These are phyloP conservation scores for Paspalum vaginatum DNA, from an alignment of 176 grass and related monocot species.

Conservation along the genomic window DNA sequence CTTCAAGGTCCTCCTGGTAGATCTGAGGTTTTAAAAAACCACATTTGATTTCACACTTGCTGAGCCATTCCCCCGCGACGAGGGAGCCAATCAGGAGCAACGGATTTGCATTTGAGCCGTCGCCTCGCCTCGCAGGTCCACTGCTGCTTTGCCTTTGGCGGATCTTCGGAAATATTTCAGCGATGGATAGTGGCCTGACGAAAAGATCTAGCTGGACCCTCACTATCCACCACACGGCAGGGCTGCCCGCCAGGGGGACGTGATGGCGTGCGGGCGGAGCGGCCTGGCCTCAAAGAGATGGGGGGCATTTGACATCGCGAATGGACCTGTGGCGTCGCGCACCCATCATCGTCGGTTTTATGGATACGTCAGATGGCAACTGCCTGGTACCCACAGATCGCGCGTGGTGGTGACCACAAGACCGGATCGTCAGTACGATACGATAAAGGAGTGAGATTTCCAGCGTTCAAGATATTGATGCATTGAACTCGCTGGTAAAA, in stretches of 20 bases:
- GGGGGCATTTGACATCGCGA: not conserved
- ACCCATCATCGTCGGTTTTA: not conserved
- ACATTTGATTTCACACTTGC: not conserved
- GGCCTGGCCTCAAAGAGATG: not conserved
- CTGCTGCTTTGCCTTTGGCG: not conserved
- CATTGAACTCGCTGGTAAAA: too few relatives aligned
- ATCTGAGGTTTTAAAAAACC: not conserved
- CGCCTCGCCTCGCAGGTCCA: slow-evolving; percentile 13
- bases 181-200: slow-evolving; percentile 32
- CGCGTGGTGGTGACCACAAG: not conserved
- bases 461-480: not conserved
- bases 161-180: slow-evolving; percentile 18
- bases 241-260: not conserved
- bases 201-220: slow-evolving; percentile 1
- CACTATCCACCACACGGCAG: not conserved
- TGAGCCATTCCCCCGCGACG: not conserved
- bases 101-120: not conserved
- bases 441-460: not conserved
- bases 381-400: not conserved
- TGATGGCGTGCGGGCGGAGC: not conserved
- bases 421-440: not conserved
- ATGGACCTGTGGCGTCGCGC: not conserved
- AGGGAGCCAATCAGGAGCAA: not conserved
- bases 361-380: slow-evolving; percentile 22
- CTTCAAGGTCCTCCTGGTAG: not conserved